Evolutionary conservation across 2,329 filamentous ascomycete genomes (phyloP), one percentile per base, ranked within the genome.

Genomic region (Aspergillus glaucus): DNA sequence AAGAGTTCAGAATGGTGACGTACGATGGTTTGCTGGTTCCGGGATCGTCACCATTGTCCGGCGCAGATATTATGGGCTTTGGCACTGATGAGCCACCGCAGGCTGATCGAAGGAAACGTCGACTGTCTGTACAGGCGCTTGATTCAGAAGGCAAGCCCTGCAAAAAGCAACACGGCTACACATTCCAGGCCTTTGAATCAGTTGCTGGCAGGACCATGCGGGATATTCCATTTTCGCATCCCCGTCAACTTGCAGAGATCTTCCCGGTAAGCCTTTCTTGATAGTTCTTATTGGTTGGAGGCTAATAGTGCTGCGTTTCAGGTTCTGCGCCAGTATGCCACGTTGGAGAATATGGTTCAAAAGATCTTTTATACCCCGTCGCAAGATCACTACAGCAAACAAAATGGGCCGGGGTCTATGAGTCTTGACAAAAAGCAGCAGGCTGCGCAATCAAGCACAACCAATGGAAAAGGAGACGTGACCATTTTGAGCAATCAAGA

Each of bases 191-290:
- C 0, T 69, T 72, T 48, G 70, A 72, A 47, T 62, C 68, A 34
- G 63, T 68, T 37, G 62, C 67, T 14, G 69, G 69, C 21, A 64
- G 67, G 32, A 70, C 66, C 14, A 62, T 74, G 34, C 65, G 58
- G 46, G 67, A 73, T 19, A 59, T 75, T 19, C 68, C 68, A 3
- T 74, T 75, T 45, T 69, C 66, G 9, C 72, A 75, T 56, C 72
- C 72, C 14, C 67, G 70, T 34, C 72, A 75, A 55, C 57, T 74
- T 37, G 66, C 70, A 26, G 68, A 71, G 44, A 65, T 71, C 28
- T 56, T 75, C 49, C 72, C 72, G 22, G 65, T 43, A 45, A 24
- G 39, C 47, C 45, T 8, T 15, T 4, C n/a, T 9, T 32, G 22
- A 14, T 30, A 30, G 8, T 26, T 30, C 12, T 15, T n/a, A 17